Conservation (phyloP, 2,329 filamentous ascomycete species). For the Tympanopsis confertula region DNA sequence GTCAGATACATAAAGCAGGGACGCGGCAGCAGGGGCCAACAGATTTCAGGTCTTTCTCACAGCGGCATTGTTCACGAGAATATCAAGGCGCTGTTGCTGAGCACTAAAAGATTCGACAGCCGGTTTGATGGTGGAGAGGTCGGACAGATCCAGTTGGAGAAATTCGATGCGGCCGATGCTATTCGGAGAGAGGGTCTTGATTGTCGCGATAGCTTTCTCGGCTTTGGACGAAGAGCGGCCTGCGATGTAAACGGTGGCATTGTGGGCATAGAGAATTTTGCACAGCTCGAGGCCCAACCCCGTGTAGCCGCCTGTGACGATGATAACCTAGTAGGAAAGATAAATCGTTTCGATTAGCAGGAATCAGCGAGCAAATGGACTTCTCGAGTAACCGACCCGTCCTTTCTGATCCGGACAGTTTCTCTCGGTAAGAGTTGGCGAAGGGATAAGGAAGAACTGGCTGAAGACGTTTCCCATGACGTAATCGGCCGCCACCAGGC, state of each 20-base stretch:
- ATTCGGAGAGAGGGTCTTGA: conserved; percentile 5
- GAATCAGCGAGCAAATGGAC: too few relatives aligned
- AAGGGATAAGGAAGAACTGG: conserved; percentile 10
- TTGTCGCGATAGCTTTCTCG: conserved; percentile 11
- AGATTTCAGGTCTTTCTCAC: too few relatives aligned
- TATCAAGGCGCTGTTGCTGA: conserved; percentile 14
- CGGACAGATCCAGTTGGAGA: conserved; percentile 16
- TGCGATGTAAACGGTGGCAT: conserved; percentile 20
- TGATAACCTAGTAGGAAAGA: conserved; percentile 5
- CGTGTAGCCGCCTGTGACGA: conserved; percentile 8
- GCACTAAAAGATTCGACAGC: conserved; percentile 11
- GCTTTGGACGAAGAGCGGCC: conserved; percentile 16
- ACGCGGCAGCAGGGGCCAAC: not conserved
- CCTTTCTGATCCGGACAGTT: conserved; percentile 12
- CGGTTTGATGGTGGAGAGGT: conserved; percentile 14
- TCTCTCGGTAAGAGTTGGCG: conserved; percentile 10
- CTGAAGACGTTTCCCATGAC: conserved; percentile 12
- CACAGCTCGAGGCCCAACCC: conserved; percentile 2
- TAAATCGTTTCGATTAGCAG: too few relatives aligned
- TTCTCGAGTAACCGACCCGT: conserved; percentile 8
- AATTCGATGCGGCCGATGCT: conserved; percentile 11
- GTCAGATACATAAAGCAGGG: too few relatives aligned
- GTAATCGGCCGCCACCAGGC: too few relatives aligned
- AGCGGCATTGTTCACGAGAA: conserved; percentile 15
- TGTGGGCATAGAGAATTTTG: conserved; percentile 9